Evolutionary conservation across 257 asterid species (phyloP).

Genomic region (Plantago major): DNA sequence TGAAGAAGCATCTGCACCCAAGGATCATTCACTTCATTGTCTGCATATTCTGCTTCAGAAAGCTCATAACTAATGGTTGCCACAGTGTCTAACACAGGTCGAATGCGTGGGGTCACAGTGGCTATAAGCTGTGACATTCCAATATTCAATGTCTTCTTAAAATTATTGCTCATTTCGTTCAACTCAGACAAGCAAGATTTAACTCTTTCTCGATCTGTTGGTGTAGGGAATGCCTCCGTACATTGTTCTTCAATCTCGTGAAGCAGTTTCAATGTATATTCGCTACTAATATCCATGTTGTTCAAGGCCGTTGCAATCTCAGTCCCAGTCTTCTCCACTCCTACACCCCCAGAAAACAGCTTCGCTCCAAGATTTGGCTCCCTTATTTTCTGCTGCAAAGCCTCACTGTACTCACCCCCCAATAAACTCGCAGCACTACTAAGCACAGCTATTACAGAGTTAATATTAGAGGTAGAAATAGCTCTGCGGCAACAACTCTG

Average conservation of each 20-base stretch:
- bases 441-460: slow-evolving; percentile 81
- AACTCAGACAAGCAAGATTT: slow-evolving; percentile 87
- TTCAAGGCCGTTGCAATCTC: slow-evolving; percentile 88
- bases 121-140: slow-evolving; percentile 86
- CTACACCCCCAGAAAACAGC: slow-evolving; percentile 85
- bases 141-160: slow-evolving; percentile 59
- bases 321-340: slow-evolving; percentile 80
- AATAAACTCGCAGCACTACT: slow-evolving; percentile 81
- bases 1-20: slow-evolving; percentile 98
- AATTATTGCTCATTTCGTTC: slow-evolving; percentile 73
- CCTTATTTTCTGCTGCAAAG: slow-evolving; percentile 83
- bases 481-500: slow-evolving; percentile 97
- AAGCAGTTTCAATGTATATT: slow-evolving; percentile 73
- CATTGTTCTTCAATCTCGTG: slow-evolving; percentile 97
- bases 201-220: slow-evolving; percentile 77
- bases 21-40: slow-evolving; percentile 92
- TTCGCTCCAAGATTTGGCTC: slow-evolving; percentile 88
- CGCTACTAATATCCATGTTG: slow-evolving; percentile 93
- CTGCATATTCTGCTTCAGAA: slow-evolving; percentile 92
- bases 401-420: slow-evolving; percentile 83
- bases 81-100: slow-evolving; percentile 76
- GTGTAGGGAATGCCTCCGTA: slow-evolving; percentile 73
- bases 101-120: slow-evolving; percentile 71
- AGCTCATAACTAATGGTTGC: slow-evolving; percentile 88
- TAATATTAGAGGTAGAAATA: slow-evolving; percentile 75